Evolutionary conservation across 2,329 filamentous ascomycete genomes (phyloP).

Genomic region (Calonectria pseudoreteaudii): DNA sequence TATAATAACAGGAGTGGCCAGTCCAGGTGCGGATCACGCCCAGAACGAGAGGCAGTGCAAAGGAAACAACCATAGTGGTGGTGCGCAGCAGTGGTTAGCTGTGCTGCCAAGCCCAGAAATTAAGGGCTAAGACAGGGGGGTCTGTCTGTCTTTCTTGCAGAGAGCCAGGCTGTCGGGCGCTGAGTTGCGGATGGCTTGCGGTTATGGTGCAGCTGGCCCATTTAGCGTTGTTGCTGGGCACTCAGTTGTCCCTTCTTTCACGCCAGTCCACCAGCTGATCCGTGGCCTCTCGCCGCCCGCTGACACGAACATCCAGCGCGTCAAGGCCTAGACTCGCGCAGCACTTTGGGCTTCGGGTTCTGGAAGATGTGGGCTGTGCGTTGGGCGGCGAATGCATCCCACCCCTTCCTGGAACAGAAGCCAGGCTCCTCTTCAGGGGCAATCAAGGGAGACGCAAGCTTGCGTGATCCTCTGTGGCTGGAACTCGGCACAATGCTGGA

Average conservation of each 20-base stretch:
- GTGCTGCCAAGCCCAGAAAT: constrained; percentile 15
- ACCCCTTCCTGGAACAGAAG: not conserved
- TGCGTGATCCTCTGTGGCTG: constrained; percentile 33
- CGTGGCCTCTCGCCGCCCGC: constrained; percentile 6
- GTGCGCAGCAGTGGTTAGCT: constrained; percentile 1
- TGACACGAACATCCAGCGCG: constrained; percentile 16
- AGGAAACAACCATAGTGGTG: constrained; percentile 10
- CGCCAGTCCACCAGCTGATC: not conserved
- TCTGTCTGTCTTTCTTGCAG: constrained; percentile 9
- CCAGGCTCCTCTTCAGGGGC: constrained; percentile 6
- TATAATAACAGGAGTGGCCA: constrained; percentile 26
- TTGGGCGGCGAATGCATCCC: constrained; percentile 4
- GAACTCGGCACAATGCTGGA: constrained; percentile 28
- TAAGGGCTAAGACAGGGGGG: constrained; percentile 4
- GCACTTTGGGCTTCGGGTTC: constrained; percentile 2
- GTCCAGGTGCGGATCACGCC: constrained; percentile 14
- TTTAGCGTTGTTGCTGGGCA: not conserved
- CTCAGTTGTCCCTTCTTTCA: not conserved
- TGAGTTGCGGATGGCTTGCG: not conserved
- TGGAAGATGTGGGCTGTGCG: constrained; percentile 15
- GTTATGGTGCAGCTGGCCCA: not conserved
- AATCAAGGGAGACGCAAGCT: constrained; percentile 21
- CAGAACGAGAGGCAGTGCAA: constrained; percentile 24
- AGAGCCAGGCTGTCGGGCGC: constrained; percentile 5
- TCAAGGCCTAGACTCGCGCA: constrained; percentile 3